Conservation (phyloP, 2,329 filamentous ascomycete genomes). For the Lecanicillium sp. region DNA sequence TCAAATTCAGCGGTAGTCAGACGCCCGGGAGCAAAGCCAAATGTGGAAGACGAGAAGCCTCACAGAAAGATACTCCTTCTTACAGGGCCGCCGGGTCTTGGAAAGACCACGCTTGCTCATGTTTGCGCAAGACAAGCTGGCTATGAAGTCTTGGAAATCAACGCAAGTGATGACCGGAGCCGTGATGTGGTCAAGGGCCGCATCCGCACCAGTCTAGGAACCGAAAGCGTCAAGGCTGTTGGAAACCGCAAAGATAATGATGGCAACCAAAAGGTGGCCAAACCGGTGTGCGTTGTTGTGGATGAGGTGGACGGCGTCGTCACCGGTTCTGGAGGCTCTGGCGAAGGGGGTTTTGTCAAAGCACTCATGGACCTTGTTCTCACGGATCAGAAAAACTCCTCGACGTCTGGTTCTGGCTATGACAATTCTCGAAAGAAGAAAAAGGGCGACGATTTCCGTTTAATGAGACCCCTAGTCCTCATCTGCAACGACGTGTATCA, state of each 20-base stretch:
- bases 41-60: constrained; percentile 59
- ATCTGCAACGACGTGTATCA: constrained; percentile 98
- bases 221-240: constrained; percentile 81
- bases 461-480: constrained; percentile 81
- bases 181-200: constrained; percentile 81
- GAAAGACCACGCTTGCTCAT: constrained; percentile 93
- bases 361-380: constrained; percentile 85
- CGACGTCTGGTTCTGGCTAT: constrained; percentile 19
- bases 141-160: constrained; percentile 95
- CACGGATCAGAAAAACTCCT: constrained; percentile 70
- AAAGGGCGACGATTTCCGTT: constrained; percentile 78
- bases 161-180: constrained; percentile 92
- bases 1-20: constrained; percentile 39
- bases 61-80: constrained; percentile 85
- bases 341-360: constrained; percentile 92
- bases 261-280: constrained; percentile 59
- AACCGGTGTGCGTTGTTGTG: constrained; percentile 86
- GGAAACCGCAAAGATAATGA: constrained; percentile 50
- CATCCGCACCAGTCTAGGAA: constrained; percentile 85
- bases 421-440: constrained; percentile 42
- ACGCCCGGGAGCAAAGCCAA: constrained; percentile 31
- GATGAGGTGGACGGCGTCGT: constrained; percentile 97
- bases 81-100: constrained; percentile 84
- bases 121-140: constrained; percentile 93
- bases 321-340: constrained; percentile 63